Percentiles rank a stretch among this genome's conserved stretches.
These are phyloP conservation scores for Mucor sp. DNA, from an alignment of 371 early-diverging fungal genomes.

Conservation along the genomic window DNA sequence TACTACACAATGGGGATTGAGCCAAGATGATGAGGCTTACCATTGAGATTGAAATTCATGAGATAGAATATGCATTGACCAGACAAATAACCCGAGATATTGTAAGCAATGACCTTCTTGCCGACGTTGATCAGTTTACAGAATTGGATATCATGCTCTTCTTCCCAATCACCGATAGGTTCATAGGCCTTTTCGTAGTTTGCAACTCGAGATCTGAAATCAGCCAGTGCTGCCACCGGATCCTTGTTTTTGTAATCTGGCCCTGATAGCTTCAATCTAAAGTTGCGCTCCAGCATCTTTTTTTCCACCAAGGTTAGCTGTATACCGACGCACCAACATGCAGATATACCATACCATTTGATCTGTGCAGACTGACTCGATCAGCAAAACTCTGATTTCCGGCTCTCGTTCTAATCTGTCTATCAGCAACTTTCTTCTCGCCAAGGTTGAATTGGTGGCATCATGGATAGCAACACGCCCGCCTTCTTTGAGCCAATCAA, in stretches of 20 bases:
- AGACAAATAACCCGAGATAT: slow-evolving; percentile 79
- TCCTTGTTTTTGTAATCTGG: slow-evolving; percentile 83
- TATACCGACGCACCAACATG: neutral
- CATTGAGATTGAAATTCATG: slow-evolving; percentile 75
- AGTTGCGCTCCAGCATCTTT: slow-evolving; percentile 72
- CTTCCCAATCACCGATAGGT: slow-evolving; percentile 77
- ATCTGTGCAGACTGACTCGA: slow-evolving; percentile 84
- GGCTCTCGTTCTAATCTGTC: slow-evolving; percentile 63
- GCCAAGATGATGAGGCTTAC: slow-evolving; percentile 22
- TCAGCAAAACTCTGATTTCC: slow-evolving; percentile 57
- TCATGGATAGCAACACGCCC: slow-evolving; percentile 89
- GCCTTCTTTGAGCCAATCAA: slow-evolving; percentile 70
- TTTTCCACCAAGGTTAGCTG: neutral
- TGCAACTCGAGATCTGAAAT: slow-evolving; percentile 74
- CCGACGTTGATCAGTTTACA: slow-evolving; percentile 88
- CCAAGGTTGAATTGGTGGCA: slow-evolving; percentile 85
- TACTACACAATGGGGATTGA: too few species aligned
- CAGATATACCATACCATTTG: slow-evolving; percentile 23
- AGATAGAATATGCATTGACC: slow-evolving; percentile 88
- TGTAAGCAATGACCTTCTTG: slow-evolving; percentile 80
- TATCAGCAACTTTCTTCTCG: slow-evolving; percentile 64
- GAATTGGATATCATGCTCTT: slow-evolving; percentile 71
- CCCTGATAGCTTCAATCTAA: slow-evolving; percentile 78
- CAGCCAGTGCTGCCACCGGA: slow-evolving; percentile 68
- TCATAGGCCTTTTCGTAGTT: slow-evolving; percentile 89